A percentile compares a stretch with the other conserved stretches of the same genome.
Evolutionary conservation across 345 rosid species (phyloP).

Genomic region (Citrus reticulata): DNA sequence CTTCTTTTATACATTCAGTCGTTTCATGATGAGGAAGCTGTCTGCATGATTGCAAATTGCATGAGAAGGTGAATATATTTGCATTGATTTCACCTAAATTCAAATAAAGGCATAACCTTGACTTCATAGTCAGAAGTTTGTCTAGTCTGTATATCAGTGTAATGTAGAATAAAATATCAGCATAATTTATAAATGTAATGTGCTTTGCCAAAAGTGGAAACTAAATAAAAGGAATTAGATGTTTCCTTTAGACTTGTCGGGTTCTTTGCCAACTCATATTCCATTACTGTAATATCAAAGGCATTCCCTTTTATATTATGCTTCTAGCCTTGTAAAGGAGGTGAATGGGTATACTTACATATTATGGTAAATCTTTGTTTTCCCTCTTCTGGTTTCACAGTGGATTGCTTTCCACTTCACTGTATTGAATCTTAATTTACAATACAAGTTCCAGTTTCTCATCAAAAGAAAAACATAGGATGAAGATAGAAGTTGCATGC

Average conservation of each 20-base stretch:
- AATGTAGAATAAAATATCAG: neutral
- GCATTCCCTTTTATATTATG: too few species aligned
- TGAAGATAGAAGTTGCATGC: neutral
- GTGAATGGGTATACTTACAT: too few species aligned
- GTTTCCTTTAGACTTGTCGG: neutral
- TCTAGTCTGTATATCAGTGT: neutral
- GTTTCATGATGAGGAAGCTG: slow-evolving; percentile 3
- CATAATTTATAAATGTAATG: neutral
- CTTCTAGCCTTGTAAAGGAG: too few species aligned
- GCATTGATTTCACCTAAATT: neutral
- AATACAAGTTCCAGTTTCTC: neutral
- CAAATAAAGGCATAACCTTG: neutral
- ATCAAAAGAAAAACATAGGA: neutral
- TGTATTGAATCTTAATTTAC: too few species aligned
- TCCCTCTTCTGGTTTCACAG: too few species aligned
- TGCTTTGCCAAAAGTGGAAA: neutral
- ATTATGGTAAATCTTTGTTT: too few species aligned
- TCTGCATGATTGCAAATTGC: neutral
- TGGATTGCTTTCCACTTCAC: too few species aligned
- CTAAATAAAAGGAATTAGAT: slow-evolving; percentile 1
- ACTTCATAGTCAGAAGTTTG: neutral
- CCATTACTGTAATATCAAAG: neutral
- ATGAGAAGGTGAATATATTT: neutral
- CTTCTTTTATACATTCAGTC: neutral
- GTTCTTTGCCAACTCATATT: neutral